These are phyloP conservation scores for Cardiospermum halicacabum DNA, from an alignment of 345 rosid species.

Conservation along the genomic window DNA sequence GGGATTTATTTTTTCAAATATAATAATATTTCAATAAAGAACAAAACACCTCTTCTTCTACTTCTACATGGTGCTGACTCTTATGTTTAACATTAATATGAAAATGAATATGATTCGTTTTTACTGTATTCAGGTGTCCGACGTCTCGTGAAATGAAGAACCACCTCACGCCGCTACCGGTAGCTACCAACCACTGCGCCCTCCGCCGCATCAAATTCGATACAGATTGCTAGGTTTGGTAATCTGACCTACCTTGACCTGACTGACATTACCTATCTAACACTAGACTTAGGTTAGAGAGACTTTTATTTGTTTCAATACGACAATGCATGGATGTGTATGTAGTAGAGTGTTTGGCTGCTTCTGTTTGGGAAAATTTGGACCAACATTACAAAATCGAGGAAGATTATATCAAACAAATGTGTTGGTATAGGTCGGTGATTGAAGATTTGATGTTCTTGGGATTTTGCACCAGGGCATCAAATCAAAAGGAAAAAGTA, in stretches of 20 bases:
- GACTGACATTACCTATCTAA: too few species aligned
- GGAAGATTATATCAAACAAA: not conserved
- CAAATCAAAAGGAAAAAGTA: too few species aligned
- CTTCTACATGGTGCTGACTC: slow-evolving; percentile 27
- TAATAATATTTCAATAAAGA: too few species aligned
- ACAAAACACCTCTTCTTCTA: too few species aligned
- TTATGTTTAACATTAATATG: not conserved
- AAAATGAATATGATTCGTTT: not conserved
- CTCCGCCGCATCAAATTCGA: slow-evolving; percentile 4
- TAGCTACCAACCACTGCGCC: slow-evolving; percentile 2
- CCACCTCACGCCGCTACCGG: slow-evolving; percentile 7
- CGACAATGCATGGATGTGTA: slow-evolving; percentile 3
- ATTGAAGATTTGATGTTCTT: not conserved
- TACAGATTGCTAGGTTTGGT: slow-evolving; percentile 8
- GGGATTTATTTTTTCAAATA: not conserved
- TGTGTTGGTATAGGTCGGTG: not conserved
- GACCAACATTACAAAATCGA: slow-evolving; percentile 2
- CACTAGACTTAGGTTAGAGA: too few species aligned
- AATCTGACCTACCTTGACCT: too few species aligned
- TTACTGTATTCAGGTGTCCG: not conserved
- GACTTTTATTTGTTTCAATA: not conserved
- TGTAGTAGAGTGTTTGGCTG: slow-evolving; percentile 1
- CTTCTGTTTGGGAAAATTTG: slow-evolving; percentile 10
- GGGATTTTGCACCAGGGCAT: not conserved
- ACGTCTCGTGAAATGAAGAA: slow-evolving; percentile 11